A percentile compares a stretch with the other conserved stretches of the same genome.
These are phyloP conservation scores for Cladosporium sp. DNA, from an alignment of 2,329 filamentous ascomycete species.

Conservation along the genomic window DNA sequence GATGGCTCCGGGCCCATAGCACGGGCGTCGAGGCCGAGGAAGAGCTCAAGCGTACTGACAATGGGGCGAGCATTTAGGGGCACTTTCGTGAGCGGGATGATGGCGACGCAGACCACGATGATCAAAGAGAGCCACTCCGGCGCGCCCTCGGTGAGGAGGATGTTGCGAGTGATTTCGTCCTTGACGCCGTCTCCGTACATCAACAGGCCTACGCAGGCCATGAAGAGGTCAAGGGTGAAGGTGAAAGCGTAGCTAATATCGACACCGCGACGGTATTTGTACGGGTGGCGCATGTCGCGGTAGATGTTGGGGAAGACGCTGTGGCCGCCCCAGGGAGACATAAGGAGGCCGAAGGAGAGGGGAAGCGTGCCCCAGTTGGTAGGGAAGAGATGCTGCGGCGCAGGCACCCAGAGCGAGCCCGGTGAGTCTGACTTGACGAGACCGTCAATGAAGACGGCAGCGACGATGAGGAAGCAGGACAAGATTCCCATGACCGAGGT, in stretches of 20 bases:
- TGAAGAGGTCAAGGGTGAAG: constrained; percentile 74
- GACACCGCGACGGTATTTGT: constrained; percentile 75
- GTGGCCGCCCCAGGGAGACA: constrained; percentile 75
- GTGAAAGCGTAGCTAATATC: constrained; percentile 83
- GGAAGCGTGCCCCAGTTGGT: constrained; percentile 84
- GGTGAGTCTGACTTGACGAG: constrained; percentile 75
- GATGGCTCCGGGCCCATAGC: constrained; percentile 50
- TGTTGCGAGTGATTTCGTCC: constrained; percentile 89
- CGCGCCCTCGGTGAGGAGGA: constrained; percentile 73
- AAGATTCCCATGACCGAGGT: constrained; percentile 92
- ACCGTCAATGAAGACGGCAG: constrained; percentile 82
- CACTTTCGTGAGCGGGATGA: constrained; percentile 95
- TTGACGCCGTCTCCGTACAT: constrained; percentile 93
- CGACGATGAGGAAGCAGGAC: constrained; percentile 82
- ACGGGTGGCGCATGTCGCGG: constrained; percentile 75
- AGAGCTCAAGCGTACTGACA: constrained; percentile 77
- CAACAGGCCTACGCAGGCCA: constrained; percentile 79
- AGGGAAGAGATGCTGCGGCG: constrained; percentile 77
- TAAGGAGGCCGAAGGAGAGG: constrained; percentile 84
- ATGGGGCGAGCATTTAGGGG: constrained; percentile 70
- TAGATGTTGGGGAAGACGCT: constrained; percentile 83
- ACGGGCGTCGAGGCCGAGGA: constrained; percentile 69
- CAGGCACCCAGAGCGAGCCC: constrained; percentile 80
- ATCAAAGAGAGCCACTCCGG: constrained; percentile 71
- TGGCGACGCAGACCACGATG: constrained; percentile 82